Percentiles rank a stretch among this genome's conserved stretches.
Conservation (phyloP, 345 rosid species). For the Hibiscus syriacus region DNA sequence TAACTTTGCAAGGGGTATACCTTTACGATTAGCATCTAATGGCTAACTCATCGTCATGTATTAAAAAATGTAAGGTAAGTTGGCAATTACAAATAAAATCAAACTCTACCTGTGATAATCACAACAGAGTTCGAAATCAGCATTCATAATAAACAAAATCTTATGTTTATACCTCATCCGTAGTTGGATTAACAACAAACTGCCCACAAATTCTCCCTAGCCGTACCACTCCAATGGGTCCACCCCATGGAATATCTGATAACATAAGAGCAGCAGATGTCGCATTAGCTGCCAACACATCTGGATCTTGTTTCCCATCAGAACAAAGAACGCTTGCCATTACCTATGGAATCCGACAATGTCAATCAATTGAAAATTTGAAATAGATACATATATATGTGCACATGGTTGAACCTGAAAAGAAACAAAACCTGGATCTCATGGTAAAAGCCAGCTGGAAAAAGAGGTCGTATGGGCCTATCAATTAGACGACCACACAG, state of each 20-base stretch:
- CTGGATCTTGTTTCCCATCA: conserved; percentile 92
- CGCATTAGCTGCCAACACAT: conserved; percentile 90
- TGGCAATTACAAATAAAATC: background rate
- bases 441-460: conserved; percentile 90
- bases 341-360: conserved; percentile 36
- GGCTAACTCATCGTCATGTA: background rate
- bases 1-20: background rate
- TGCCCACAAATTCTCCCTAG: conserved; percentile 77
- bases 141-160: background rate
- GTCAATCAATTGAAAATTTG: conserved; percentile 12
- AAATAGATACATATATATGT: background rate
- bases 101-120: conserved; percentile 4
- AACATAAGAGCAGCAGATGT: conserved; percentile 93
- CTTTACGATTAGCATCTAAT: background rate
- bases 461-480: conserved; percentile 83
- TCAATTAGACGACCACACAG: conserved; percentile 86
- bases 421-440: conserved; percentile 77
- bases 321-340: conserved; percentile 88
- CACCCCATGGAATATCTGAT: conserved; percentile 94
- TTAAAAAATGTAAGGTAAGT: background rate
- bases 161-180: conserved; percentile 65
- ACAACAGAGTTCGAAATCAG: background rate
- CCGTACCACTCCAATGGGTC: conserved; percentile 78
- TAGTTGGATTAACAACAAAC: conserved; percentile 75
- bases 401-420: background rate